Evolutionary conservation across 768 basidiomycete species (phyloP).

Genomic region (Boletellus ananas): DNA sequence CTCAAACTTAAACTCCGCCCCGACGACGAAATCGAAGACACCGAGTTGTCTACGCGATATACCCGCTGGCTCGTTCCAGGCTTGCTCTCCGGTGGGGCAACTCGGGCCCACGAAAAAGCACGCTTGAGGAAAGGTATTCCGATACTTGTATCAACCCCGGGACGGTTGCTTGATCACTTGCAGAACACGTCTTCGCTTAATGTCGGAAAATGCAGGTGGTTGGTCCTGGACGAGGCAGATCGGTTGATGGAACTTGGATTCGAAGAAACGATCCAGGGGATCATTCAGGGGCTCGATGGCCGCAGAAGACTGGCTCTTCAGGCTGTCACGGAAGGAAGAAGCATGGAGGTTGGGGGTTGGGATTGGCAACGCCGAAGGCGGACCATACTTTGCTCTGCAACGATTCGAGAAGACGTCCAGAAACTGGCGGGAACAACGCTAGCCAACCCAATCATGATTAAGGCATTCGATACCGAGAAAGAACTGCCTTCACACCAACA

Average conservation of each 20-base stretch:
- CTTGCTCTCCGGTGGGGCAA: slow-evolving; percentile 90
- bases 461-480: slow-evolving; percentile 57
- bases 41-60: slow-evolving; percentile 42
- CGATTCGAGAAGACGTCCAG: slow-evolving; percentile 92
- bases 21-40: slow-evolving; percentile 50
- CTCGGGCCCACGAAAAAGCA: slow-evolving; percentile 92
- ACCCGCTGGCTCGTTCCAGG: slow-evolving; percentile 95
- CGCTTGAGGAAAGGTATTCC: slow-evolving; percentile 91
- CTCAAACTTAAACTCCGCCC: slow-evolving; percentile 71
- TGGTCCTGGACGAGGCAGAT: slow-evolving; percentile 96
- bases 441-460: slow-evolving; percentile 77
- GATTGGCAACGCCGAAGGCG: slow-evolving; percentile 75
- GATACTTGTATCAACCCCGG: slow-evolving; percentile 93
- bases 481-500: slow-evolving; percentile 12
- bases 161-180: slow-evolving; percentile 91
- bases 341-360: slow-evolving; percentile 77
- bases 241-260: slow-evolving; percentile 97
- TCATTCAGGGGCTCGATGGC: slow-evolving; percentile 83
- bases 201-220: slow-evolving; percentile 90
- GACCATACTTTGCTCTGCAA: slow-evolving; percentile 94
- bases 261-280: slow-evolving; percentile 90
- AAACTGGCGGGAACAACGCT: slow-evolving; percentile 84
- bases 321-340: slow-evolving; percentile 63
- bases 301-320: slow-evolving; percentile 66
- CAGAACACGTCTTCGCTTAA: slow-evolving; percentile 94